These are phyloP conservation scores for Suhomyces faveliae DNA, from an alignment of 805 yeast species.

Conservation along the genomic window DNA sequence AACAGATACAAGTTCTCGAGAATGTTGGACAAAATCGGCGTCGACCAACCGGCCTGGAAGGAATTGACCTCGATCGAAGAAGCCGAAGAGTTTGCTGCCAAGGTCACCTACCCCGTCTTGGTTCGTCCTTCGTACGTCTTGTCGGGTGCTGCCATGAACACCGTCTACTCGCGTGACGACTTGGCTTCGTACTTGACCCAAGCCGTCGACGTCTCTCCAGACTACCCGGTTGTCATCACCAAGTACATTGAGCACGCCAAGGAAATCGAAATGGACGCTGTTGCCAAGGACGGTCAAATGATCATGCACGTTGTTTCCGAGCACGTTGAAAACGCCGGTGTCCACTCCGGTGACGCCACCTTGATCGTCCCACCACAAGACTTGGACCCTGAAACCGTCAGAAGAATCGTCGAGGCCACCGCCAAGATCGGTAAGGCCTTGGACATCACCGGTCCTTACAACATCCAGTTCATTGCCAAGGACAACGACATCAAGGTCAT, in stretches of 20 bases:
- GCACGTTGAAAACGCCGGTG: slow-evolving; percentile 99
- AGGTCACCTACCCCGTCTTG: slow-evolving; percentile 88
- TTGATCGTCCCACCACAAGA: slow-evolving; percentile 96
- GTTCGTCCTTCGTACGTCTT: slow-evolving; percentile 97
- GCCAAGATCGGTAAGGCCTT: slow-evolving; percentile 94
- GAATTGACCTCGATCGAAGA: slow-evolving; percentile 90
- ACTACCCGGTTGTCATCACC: slow-evolving; percentile 95
- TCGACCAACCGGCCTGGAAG: slow-evolving; percentile 99
- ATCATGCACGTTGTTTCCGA: slow-evolving; percentile 97
- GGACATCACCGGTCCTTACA: slow-evolving; percentile 95
- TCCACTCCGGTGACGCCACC: slow-evolving; percentile 99
- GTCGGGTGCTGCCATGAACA: slow-evolving; percentile 99
- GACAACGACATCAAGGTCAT: slow-evolving; percentile 95
- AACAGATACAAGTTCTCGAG: slow-evolving; percentile 97
- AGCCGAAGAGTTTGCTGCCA: slow-evolving; percentile 89
- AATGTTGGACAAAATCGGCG: slow-evolving; percentile 94
- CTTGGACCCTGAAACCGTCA: slow-evolving; percentile 85
- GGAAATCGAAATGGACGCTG: slow-evolving; percentile 99
- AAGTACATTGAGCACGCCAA: slow-evolving; percentile 95
- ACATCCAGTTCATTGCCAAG: slow-evolving; percentile 95
- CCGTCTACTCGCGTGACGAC: slow-evolving; percentile 87
- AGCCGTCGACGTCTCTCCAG: slow-evolving; percentile 97
- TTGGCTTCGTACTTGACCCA: slow-evolving; percentile 83
- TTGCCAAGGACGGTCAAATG: slow-evolving; percentile 90
- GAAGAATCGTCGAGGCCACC: slow-evolving; percentile 89